Conservation (phyloP, 2,329 filamentous ascomycete genomes). For the Penicillium nordicum region DNA sequence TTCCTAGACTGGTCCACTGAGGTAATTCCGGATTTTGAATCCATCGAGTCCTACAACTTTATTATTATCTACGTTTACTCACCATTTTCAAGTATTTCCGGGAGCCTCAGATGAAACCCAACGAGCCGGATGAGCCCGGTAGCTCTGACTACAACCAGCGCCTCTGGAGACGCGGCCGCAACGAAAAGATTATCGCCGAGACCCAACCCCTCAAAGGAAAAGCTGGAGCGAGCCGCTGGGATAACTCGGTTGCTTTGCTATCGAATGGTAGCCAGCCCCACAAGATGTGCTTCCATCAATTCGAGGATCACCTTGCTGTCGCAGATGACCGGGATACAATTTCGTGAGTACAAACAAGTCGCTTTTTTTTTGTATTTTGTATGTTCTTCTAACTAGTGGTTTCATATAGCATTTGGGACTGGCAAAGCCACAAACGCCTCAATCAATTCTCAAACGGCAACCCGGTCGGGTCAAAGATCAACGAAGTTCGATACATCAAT, state of each 20-base stretch:
- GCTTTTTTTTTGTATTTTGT: background rate
- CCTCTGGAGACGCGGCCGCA: slow-evolving; percentile 86
- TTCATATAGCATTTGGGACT: slow-evolving; percentile 74
- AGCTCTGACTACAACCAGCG: slow-evolving; percentile 95
- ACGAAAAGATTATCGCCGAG: slow-evolving; percentile 85
- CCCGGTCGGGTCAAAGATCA: slow-evolving; percentile 84
- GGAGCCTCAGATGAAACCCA: slow-evolving; percentile 96
- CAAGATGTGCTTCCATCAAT: slow-evolving; percentile 96
- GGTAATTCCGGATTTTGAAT: slow-evolving; percentile 33
- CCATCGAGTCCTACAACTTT: slow-evolving; percentile 11
- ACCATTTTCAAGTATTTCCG: slow-evolving; percentile 69
- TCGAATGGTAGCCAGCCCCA: slow-evolving; percentile 86
- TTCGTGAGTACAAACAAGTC: slow-evolving; percentile 42
- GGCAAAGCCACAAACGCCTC: slow-evolving; percentile 70
- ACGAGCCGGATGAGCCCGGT: slow-evolving; percentile 91
- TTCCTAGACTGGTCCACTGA: slow-evolving; percentile 96
- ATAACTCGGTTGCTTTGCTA: slow-evolving; percentile 74
- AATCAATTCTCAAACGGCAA: slow-evolving; percentile 93
- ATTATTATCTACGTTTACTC: slow-evolving; percentile 24
- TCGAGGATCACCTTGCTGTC: slow-evolving; percentile 91
- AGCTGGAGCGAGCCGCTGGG: slow-evolving; percentile 83
- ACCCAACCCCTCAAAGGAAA: slow-evolving; percentile 91
- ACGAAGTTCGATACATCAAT: slow-evolving; percentile 95
- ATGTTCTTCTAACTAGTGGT: slow-evolving; percentile 1
- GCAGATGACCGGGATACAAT: slow-evolving; percentile 91